Base-by-base conservation (phyloP, 225 moss, liverwort and hornwort species). In the Antitrichia curtipendula region DNA sequence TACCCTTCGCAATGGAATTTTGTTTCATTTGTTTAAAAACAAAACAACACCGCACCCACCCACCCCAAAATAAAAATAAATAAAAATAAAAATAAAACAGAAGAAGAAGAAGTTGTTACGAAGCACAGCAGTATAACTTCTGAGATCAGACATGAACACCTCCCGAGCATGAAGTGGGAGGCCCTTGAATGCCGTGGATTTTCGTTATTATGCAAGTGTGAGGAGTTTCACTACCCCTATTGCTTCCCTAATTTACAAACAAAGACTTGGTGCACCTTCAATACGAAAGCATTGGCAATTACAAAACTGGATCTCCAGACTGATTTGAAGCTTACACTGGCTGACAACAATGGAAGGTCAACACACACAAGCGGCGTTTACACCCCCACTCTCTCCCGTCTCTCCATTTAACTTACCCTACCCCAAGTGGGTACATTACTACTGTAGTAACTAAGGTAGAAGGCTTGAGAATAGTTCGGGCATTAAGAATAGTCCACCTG, bases 281-380 rank as follows among this genome's bases (percentile, higher is more conserved):
- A 56, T 63, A 74, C 38, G 28, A 43, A 86, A 32, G 21, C n/a
- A n/a, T n/a, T 66, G 47, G 68, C 59, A 66, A 58, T 11, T 4
- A 13, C 5, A 3, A 60, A 5, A n/a, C 45, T 29, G 82, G 13
- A 70, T 36, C 10, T 65, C 64, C 65, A 87, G 45, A 45, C 29
- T 10, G 78, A 79, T 79, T 79, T 29, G 49, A 49, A 49, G 49
- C 49, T 49, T 49, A 12, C 29, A 47, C 80, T 91, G 45, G 45
- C 45, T 45, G 86, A 89, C 75, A 84, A 89, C 75, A 84, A 45
- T 9, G 14, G 24, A 69, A 52, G 81, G 87, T 87, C 89, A 91
- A 89, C 87, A 75, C 84, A 83, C 79, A 87, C 88, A 90, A 82
- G 85, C 63, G 88, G 27, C 77, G 59, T 84, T 84, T 81, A 49